phyloP scores from a whole-genome alignment of 2,329 filamentous ascomycete species.

The Plenodomus biglobosus region DNA sequence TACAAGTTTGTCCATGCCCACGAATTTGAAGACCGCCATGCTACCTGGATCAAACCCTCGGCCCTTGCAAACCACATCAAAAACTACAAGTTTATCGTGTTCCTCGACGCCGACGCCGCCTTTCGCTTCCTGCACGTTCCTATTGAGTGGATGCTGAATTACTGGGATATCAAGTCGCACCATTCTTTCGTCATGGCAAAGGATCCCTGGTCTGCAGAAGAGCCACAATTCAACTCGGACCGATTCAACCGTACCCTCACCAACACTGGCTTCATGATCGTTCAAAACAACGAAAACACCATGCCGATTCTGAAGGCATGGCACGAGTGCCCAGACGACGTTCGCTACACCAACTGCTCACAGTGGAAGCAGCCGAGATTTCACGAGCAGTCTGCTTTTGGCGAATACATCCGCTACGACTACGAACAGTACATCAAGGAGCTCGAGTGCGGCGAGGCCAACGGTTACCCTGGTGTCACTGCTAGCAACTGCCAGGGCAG shows the following conservation, averaged over 20 bases:
- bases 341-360: constrained; percentile 41
- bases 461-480: constrained; percentile 42
- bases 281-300: constrained; percentile 54
- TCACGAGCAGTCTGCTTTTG: constrained; percentile 46
- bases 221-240: constrained; percentile 46
- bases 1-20: constrained; percentile 52
- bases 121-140: constrained; percentile 52
- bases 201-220: constrained; percentile 44
- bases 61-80: constrained; percentile 42
- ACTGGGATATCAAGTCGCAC: constrained; percentile 50
- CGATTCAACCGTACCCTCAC: constrained; percentile 47
- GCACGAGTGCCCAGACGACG: constrained; percentile 46
- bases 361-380: constrained; percentile 43
- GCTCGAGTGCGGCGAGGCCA: constrained; percentile 43
- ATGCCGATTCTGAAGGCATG: constrained; percentile 55
- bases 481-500: constrained; percentile 42
- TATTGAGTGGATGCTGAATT: constrained; percentile 55
- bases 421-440: constrained; percentile 43
- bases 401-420: constrained; percentile 46
- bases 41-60: constrained; percentile 53
- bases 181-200: constrained; percentile 51
- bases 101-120: constrained; percentile 53
- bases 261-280: constrained; percentile 58
- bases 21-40: constrained; percentile 46
- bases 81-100: constrained; percentile 50